Percentiles rank a stretch among this genome's conserved stretches.
Evolutionary conservation across 164 flowering plant species (phyloP).

Genomic region (Berberis thunbergii): DNA sequence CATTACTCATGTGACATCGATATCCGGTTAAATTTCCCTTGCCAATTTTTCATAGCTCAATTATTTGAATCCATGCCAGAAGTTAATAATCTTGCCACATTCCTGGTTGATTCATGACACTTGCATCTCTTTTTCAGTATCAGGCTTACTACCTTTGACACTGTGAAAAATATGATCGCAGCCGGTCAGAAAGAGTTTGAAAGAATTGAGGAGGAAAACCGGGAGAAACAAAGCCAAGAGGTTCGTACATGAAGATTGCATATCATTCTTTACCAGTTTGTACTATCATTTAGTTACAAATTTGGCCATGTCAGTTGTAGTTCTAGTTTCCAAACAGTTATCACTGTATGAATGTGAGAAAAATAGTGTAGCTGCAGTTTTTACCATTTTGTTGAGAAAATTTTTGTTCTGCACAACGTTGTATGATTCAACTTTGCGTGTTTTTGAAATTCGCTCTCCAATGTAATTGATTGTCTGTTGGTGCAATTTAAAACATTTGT

Average conservation of each 20-base stretch:
- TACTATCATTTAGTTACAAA: background rate
- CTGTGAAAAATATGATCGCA: constrained; percentile 60
- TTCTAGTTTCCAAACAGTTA: too few relatives aligned
- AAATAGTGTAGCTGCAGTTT: too few relatives aligned
- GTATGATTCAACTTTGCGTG: too few relatives aligned
- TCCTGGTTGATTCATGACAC: background rate
- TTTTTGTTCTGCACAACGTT: too few relatives aligned
- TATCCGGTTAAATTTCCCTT: too few relatives aligned
- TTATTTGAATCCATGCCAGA: background rate
- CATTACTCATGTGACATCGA: too few relatives aligned
- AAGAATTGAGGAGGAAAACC: constrained; percentile 58
- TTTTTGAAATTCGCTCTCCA: too few relatives aligned
- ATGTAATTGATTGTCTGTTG: too few relatives aligned
- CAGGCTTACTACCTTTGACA: constrained; percentile 84
- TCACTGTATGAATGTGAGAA: too few relatives aligned
- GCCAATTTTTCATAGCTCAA: background rate
- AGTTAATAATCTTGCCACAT: background rate
- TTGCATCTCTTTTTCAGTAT: constrained; percentile 48
- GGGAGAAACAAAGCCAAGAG: constrained; percentile 26
- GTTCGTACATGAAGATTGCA: constrained; percentile 3
- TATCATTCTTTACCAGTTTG: background rate
- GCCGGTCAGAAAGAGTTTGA: constrained; percentile 70
- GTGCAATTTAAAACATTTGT: too few relatives aligned
- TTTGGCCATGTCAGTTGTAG: background rate
- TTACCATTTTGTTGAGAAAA: too few relatives aligned